These are phyloP conservation scores for Mycena maculata DNA, from an alignment of 768 basidiomycete species.

Conservation along the genomic window DNA sequence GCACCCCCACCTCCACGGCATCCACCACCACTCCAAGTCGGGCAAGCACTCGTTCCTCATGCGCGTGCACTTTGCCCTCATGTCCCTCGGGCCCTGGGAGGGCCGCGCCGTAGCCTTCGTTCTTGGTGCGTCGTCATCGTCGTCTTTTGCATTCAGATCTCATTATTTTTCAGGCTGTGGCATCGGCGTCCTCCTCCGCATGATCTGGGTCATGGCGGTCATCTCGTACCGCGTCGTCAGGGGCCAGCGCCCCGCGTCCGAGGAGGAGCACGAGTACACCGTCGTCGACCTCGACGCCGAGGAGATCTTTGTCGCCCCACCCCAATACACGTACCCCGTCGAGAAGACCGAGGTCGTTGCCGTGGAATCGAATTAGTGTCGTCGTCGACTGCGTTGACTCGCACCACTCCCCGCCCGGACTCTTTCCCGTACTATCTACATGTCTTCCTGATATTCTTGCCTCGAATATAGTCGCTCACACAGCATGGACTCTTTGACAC, in stretches of 20 bases:
- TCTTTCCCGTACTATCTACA: neutral
- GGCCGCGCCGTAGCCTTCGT: conserved; percentile 87
- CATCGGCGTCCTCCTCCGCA: conserved; percentile 83
- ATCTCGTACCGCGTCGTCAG: conserved; percentile 68
- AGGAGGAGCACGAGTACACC: conserved; percentile 54
- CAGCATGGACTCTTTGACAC: conserved; percentile 10
- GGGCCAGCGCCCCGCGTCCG: conserved; percentile 43
- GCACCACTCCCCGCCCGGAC: neutral
- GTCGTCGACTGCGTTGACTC: too few relatives aligned
- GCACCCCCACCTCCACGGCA: conserved; percentile 39
- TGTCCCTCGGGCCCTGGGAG: conserved; percentile 84
- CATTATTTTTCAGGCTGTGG: conserved; percentile 70
- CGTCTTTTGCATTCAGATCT: neutral
- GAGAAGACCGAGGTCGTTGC: conserved; percentile 55
- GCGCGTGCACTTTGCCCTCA: conserved; percentile 74
- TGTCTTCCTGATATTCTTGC: neutral
- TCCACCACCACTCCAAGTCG: conserved; percentile 40
- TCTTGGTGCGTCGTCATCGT: conserved; percentile 59
- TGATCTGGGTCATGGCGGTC: conserved; percentile 80
- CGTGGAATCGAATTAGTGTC: neutral
- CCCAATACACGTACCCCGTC: conserved; percentile 59
- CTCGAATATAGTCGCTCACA: conserved; percentile 19
- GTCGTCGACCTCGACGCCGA: conserved; percentile 58
- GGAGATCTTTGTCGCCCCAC: conserved; percentile 62
- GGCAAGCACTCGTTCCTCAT: conserved; percentile 58